phyloP scores from a whole-genome alignment of 1,284 basidiomycete genomes.

The Taiwanofungus camphoratus region DNA sequence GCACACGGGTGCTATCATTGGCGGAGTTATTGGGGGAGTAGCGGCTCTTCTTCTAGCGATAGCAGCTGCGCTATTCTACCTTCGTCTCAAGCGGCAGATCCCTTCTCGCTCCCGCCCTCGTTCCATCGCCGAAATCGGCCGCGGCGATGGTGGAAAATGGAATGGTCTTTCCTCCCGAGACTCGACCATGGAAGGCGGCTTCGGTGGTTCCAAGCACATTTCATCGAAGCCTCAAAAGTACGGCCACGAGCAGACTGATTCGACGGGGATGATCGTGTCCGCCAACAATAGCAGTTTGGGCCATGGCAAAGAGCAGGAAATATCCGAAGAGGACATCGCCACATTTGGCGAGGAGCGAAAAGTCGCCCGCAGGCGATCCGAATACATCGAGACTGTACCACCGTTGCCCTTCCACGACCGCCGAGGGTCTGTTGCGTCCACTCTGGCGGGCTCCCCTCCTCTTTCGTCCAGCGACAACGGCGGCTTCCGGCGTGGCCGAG shows the following conservation, averaged over 20 bases:
- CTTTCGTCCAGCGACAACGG: constrained; percentile 10
- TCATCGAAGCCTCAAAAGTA: constrained; percentile 1
- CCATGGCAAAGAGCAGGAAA: constrained; percentile 10
- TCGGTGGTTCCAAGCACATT: not conserved
- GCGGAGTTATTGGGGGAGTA: constrained; percentile 31
- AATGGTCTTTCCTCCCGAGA: constrained; percentile 24
- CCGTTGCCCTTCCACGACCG: constrained; percentile 13
- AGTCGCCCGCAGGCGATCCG: constrained; percentile 3
- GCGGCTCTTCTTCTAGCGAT: constrained; percentile 14
- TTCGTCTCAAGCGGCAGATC: constrained; percentile 20
- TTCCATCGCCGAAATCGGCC: constrained; percentile 10
- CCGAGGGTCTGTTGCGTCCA: constrained; percentile 11
- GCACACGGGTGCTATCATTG: constrained; percentile 29
- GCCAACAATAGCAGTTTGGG: constrained; percentile 10
- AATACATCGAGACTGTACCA: constrained; percentile 15
- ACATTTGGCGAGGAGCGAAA: constrained; percentile 21
- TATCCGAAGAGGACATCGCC: constrained; percentile 22
- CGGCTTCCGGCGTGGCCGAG: constrained; percentile 12
- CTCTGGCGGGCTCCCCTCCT: constrained; percentile 7
- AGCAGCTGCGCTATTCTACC: constrained; percentile 19
- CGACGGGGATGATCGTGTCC: constrained; percentile 4
- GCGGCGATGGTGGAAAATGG: constrained; percentile 17
- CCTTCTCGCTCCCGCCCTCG: constrained; percentile 16
- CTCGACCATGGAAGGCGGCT: constrained; percentile 15
- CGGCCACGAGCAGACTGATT: not conserved